Evolutionary conservation across 2,329 filamentous ascomycete species (phyloP), one percentile per base, ranked within the genome.

Genomic region (Ceratocystis destructans): DNA sequence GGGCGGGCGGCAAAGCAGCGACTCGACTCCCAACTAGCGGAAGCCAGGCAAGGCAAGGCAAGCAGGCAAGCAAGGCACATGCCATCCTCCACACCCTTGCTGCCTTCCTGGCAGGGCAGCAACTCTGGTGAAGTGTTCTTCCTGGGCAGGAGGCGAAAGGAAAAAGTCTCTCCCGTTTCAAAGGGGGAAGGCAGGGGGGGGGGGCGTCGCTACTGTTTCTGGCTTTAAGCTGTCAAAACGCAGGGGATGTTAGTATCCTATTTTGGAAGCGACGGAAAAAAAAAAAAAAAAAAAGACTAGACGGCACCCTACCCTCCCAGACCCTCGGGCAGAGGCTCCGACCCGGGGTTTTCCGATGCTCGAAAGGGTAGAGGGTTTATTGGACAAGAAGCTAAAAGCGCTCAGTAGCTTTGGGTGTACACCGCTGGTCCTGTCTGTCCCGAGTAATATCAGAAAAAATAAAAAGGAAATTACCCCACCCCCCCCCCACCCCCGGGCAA

Each of bases 181-280:
- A 33, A 17, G 25, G 28, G 10, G 48, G 45, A 20, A 48, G 45
- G 17, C 17, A 48, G 45, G 45, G n/a, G 45, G 2, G 41, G 41
- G 15, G 7, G 41, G 45, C 45, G 45, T 2, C 45, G 45, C n/a
- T 48, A 20, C 17, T 48, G 45, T 25, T 53, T 25, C 25, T 53
- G 53, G 28, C 28, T 33, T 10, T n/a, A 41, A 44, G n/a, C 50
- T 48, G 31, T 55, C 62, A 44, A 64, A 55, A 37, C 62, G 33
- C 46, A 50, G 59, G 62, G 46, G 25, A 45, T 64, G 62, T 64
- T 64, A 53, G 50, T 64, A 55, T 55, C 62, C 62, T 28, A 53
- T 53, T 64, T 64, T 20, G 46, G 45, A 64, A 64, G 46, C 20
- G 44, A 55, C 17, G 28, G 12, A 17, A 7, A 6, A 31, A 37